A percentile compares a stretch with the other conserved stretches of the same genome.
Evolutionary conservation across 2,329 filamentous ascomycete species (phyloP).

Genomic region (Fusarium tupiense): DNA sequence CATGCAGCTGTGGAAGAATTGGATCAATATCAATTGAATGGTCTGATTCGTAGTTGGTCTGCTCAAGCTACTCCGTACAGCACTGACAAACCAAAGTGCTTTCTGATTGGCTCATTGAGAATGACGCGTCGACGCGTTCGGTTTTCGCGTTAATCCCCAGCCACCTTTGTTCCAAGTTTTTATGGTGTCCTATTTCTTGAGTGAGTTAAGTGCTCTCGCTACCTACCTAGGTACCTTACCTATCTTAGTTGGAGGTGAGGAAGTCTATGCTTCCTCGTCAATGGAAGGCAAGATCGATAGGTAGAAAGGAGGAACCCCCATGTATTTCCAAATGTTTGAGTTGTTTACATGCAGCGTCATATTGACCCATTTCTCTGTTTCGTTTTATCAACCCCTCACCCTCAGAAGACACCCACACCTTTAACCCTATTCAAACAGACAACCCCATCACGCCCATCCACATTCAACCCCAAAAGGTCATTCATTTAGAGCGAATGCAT

Average conservation of each 20-base stretch:
- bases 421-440: slow-evolving; percentile 10
- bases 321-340: background rate
- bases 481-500: slow-evolving; percentile 13
- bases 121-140: slow-evolving; percentile 26
- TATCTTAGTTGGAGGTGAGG: slow-evolving; percentile 7
- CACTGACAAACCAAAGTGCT: background rate
- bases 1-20: background rate
- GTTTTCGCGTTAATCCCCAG: slow-evolving; percentile 19
- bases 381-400: slow-evolving; percentile 22
- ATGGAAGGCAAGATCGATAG: background rate
- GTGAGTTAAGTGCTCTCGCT: too few relatives aligned
- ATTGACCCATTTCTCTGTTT: slow-evolving; percentile 25
- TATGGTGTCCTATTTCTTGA: background rate
- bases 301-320: background rate
- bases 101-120: slow-evolving; percentile 9
- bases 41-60: slow-evolving; percentile 7
- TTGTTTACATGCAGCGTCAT: slow-evolving; percentile 36
- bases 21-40: slow-evolving; percentile 2
- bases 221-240: too few relatives aligned
- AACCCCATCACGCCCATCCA: slow-evolving; percentile 2
- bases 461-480: slow-evolving; percentile 1
- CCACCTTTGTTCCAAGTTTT: slow-evolving; percentile 11
- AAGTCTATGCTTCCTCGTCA: background rate
- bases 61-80: background rate
- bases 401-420: slow-evolving; percentile 1